phyloP scores from a whole-genome alignment of 2,329 filamentous ascomycete species.

The Pestalotiopsis sp. region DNA sequence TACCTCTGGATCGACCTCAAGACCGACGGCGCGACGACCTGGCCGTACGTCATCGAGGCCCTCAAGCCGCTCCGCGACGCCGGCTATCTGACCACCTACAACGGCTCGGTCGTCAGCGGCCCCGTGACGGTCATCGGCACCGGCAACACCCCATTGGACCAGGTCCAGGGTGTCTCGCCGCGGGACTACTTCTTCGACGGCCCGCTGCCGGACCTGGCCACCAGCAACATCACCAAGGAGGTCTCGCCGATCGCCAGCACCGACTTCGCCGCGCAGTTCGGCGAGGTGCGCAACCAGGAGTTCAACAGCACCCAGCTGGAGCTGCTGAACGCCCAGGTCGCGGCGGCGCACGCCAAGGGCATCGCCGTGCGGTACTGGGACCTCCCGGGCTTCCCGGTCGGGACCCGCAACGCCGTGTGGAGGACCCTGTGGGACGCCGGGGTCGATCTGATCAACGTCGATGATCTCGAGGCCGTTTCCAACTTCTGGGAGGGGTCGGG shows the following conservation, averaged over 20 bases:
- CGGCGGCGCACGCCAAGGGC: conserved; percentile 54
- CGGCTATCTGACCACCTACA: conserved; percentile 54
- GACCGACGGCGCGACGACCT: conserved; percentile 50
- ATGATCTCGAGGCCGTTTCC: conserved; percentile 59
- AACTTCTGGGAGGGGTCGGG: conserved; percentile 14
- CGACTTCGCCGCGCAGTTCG: conserved; percentile 39
- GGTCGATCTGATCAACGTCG: conserved; percentile 64
- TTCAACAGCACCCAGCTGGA: conserved; percentile 51
- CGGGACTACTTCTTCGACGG: conserved; percentile 65
- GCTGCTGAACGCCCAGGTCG: conserved; percentile 54
- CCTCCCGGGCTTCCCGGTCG: conserved; percentile 60
- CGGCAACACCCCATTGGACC: conserved; percentile 60
- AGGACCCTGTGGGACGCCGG: conserved; percentile 56
- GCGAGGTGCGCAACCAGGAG: conserved; percentile 34
- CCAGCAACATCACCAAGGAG: conserved; percentile 24
- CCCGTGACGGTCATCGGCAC: conserved; percentile 69
- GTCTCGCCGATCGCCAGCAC: conserved; percentile 30
- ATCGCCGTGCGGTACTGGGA: conserved; percentile 67
- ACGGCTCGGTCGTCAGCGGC: conserved; percentile 50
- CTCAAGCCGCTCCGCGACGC: conserved; percentile 58
- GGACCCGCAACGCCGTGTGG: conserved; percentile 62
- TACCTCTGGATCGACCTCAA: conserved; percentile 71
- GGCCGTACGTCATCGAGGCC: conserved; percentile 51
- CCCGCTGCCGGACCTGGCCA: conserved; percentile 24
- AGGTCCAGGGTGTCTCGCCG: conserved; percentile 48